A percentile compares a stretch with the other conserved stretches of the same genome.
Evolutionary conservation across 1,139 yeast genomes (phyloP).

Genomic region (Suhomyces kunorum): DNA sequence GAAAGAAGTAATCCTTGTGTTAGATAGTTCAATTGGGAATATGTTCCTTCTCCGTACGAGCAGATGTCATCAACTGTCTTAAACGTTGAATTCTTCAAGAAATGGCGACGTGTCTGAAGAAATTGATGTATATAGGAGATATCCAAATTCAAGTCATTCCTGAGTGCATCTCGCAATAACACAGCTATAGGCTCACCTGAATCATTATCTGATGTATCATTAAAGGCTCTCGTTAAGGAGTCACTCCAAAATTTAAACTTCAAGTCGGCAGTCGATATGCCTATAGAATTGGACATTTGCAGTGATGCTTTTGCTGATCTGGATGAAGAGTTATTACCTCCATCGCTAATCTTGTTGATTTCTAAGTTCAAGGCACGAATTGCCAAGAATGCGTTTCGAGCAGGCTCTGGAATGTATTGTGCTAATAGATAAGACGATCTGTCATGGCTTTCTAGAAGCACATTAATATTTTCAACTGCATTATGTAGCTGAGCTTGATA

Average conservation of each 20-base stretch:
- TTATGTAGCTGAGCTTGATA: conserved; percentile 30
- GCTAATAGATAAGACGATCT: conserved; percentile 66
- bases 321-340: conserved; percentile 34
- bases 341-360: conserved; percentile 58
- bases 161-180: conserved; percentile 51
- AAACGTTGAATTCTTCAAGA: conserved; percentile 47
- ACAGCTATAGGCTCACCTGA: conserved; percentile 69
- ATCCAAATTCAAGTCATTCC: conserved; percentile 53
- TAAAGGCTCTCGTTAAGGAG: conserved; percentile 43
- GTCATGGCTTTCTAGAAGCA: conserved; percentile 50
- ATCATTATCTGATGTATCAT: conserved; percentile 37
- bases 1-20: conserved; percentile 64
- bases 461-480: conserved; percentile 47
- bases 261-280: conserved; percentile 50
- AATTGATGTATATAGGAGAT: conserved; percentile 59
- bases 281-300: conserved; percentile 35
- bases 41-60: conserved; percentile 78
- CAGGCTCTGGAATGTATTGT: conserved; percentile 69
- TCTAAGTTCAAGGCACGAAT: conserved; percentile 70
- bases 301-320: conserved; percentile 23
- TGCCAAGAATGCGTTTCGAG: conserved; percentile 67
- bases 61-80: conserved; percentile 59
- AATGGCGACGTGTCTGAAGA: conserved; percentile 60
- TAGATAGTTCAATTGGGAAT: conserved; percentile 71
- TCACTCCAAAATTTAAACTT: conserved; percentile 68